Percentiles rank a stretch among this genome's conserved stretches.
Conservation (phyloP, 441 rosid species). For the Breynia disticha region DNA sequence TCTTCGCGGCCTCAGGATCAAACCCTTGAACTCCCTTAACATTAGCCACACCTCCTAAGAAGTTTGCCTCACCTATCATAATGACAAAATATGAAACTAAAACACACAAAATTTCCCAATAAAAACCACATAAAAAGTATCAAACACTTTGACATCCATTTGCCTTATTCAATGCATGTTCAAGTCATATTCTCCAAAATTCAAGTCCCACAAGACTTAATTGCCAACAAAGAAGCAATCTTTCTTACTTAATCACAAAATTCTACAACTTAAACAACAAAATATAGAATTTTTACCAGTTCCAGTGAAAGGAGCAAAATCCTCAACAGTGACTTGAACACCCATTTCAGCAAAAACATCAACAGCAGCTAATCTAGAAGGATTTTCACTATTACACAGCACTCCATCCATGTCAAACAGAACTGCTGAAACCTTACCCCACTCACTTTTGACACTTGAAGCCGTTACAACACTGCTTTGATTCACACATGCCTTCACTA, state of each 20-base stretch:
- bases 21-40: conserved; percentile 67
- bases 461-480: conserved; percentile 22
- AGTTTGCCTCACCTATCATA: conserved; percentile 74
- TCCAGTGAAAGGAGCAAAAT: conserved; percentile 86
- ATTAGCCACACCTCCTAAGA: conserved; percentile 87
- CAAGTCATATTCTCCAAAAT: no score
- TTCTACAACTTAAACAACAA: neutral
- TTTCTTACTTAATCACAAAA: no score
- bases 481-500: conserved; percentile 37
- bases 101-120: no score
- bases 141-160: no score
- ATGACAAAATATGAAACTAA: neutral
- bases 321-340: conserved; percentile 63
- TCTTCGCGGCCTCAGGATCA: conserved; percentile 57
- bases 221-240: no score
- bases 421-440: conserved; percentile 91
- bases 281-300: conserved; percentile 33
- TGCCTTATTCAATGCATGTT: no score
- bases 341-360: conserved; percentile 91
- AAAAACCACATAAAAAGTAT: no score
- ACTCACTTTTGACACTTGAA: conserved; percentile 25
- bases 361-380: conserved; percentile 79
- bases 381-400: conserved; percentile 76
- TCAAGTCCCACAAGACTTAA: no score
- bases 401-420: conserved; percentile 96